Evolutionary conservation across 2,329 filamentous ascomycete genomes (phyloP).

Genomic region (Magnaporthiopsis rhizophila): DNA sequence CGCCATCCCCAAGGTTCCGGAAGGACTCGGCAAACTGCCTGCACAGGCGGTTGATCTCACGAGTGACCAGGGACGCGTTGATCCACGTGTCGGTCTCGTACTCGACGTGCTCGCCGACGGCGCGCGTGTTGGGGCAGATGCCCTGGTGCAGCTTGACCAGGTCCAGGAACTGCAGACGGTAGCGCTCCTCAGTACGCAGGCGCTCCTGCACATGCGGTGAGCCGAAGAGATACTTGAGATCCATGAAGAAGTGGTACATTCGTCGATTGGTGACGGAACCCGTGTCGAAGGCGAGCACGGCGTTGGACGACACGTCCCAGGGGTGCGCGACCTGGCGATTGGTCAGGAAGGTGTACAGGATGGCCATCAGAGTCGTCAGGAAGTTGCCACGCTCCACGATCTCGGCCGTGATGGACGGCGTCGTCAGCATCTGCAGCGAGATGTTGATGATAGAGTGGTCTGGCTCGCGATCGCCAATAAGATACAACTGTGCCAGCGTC

Average conservation of each 20-base stretch:
- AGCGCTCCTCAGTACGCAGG: conserved; percentile 74
- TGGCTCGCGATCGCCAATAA: conserved; percentile 91
- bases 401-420: conserved; percentile 91
- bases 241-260: conserved; percentile 96
- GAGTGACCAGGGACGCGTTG: conserved; percentile 84
- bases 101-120: conserved; percentile 91
- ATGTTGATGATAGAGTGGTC: conserved; percentile 98
- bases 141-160: conserved; percentile 94
- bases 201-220: conserved; percentile 83
- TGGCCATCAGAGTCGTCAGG: conserved; percentile 87
- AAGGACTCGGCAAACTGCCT: conserved; percentile 85
- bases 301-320: conserved; percentile 76
- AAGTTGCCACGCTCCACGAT: conserved; percentile 95
- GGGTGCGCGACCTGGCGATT: conserved; percentile 93
- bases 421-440: conserved; percentile 92
- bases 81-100: conserved; percentile 99
- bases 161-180: conserved; percentile 90
- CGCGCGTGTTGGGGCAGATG: conserved; percentile 88
- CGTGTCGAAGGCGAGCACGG: conserved; percentile 84
- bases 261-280: conserved; percentile 91
- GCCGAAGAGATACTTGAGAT: conserved; percentile 83
- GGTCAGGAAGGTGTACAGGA: conserved; percentile 94
- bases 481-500: conserved; percentile 82
- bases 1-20: conserved; percentile 56
- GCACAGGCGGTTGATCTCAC: conserved; percentile 90